Conservation (phyloP, 345 rosid species). For the Pugionium dolabratum region DNA sequence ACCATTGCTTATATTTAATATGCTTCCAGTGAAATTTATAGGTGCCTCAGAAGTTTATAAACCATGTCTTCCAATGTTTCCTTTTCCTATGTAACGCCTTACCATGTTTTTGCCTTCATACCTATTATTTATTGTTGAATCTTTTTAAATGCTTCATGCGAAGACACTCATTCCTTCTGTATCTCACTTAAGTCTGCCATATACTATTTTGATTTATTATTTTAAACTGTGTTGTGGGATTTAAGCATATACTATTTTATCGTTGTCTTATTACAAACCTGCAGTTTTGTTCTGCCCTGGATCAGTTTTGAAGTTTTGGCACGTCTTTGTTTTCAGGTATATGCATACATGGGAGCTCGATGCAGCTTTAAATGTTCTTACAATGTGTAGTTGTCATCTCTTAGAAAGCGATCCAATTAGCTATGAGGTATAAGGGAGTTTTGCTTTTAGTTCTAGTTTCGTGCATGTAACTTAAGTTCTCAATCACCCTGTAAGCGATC, state of each 20-base stretch:
- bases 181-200: neutral
- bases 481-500: conserved; percentile 9
- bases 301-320: conserved; percentile 9
- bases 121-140: conserved; percentile 17
- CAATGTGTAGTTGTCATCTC: conserved; percentile 97
- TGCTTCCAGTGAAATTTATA: conserved; percentile 1
- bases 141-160: neutral
- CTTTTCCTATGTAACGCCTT: conserved; percentile 12
- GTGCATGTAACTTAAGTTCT: conserved; percentile 4
- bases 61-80: conserved; percentile 4
- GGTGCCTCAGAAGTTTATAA: neutral
- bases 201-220: neutral
- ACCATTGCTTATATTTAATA: neutral
- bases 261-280: conserved; percentile 15
- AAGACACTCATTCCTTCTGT: conserved; percentile 6
- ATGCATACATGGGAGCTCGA: conserved; percentile 91
- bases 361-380: conserved; percentile 89
- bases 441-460: conserved; percentile 31
- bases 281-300: conserved; percentile 6
- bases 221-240: conserved; percentile 1
- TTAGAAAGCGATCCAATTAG: conserved; percentile 59
- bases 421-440: conserved; percentile 57
- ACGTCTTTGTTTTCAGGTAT: conserved; percentile 54
- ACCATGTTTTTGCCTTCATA: conserved; percentile 19
- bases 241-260: neutral